phyloP scores from a whole-genome alignment of 768 basidiomycete genomes.

The Pluteus cervinus region DNA sequence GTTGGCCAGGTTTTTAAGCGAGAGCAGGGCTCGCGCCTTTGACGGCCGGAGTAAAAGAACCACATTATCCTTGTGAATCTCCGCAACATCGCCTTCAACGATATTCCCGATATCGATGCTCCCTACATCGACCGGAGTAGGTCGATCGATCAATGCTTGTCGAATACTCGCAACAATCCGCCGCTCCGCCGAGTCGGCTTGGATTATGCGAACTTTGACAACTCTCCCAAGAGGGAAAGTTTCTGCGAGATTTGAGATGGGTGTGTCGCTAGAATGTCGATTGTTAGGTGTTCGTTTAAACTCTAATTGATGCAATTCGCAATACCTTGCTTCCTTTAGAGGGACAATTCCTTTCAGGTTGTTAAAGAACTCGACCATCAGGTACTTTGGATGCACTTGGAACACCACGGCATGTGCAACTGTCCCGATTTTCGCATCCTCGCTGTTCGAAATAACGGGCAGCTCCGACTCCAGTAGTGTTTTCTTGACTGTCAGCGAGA shows the following conservation, averaged over 20 bases:
- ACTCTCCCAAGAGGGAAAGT: constrained; percentile 77
- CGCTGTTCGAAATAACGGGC: constrained; percentile 58
- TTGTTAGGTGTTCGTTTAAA: constrained; percentile 6
- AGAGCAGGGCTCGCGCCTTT: constrained; percentile 73
- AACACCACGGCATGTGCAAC: constrained; percentile 80
- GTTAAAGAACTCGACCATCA: constrained; percentile 89
- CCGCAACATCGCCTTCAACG: constrained; percentile 64
- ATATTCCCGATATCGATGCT: constrained; percentile 72
- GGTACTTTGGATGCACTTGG: constrained; percentile 72
- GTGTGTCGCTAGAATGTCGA: constrained; percentile 51
- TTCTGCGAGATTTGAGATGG: constrained; percentile 46
- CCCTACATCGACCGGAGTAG: constrained; percentile 55
- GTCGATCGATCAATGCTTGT: constrained; percentile 55
- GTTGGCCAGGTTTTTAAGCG: constrained; percentile 83
- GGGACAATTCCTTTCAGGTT: constrained; percentile 81
- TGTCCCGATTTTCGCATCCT: constrained; percentile 63
- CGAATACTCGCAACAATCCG: constrained; percentile 83
- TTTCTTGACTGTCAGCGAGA: constrained; percentile 89
- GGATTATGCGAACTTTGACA: constrained; percentile 75
- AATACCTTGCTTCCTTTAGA: constrained; percentile 72
- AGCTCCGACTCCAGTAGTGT: constrained; percentile 76
- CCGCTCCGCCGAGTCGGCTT: constrained; percentile 47
- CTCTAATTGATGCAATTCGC: not conserved
- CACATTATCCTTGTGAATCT: constrained; percentile 82
- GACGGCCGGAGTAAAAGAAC: constrained; percentile 69